A percentile compares a stretch with the other conserved stretches of the same genome.
Conservation (phyloP, 2,329 filamentous ascomycete genomes). For the Aspergillus latus region DNA sequence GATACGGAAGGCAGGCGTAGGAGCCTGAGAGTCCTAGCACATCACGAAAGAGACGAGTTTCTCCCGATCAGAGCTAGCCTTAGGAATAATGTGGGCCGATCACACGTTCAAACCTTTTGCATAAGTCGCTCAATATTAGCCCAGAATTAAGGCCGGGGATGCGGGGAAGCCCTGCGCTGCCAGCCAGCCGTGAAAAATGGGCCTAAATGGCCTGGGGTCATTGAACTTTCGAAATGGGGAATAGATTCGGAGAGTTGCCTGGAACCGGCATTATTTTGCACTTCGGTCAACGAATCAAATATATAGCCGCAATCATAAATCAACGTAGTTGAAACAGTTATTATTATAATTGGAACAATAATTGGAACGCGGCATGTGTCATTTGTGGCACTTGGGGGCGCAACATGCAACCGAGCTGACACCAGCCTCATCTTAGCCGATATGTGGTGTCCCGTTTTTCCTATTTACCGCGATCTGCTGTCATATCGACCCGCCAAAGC, state of each 20-base stretch:
- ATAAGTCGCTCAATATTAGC: constrained; percentile 7
- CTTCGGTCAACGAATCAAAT: background rate
- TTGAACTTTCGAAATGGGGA: background rate
- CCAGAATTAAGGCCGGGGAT: constrained; percentile 1
- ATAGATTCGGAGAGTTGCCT: background rate
- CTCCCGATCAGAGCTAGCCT: constrained; percentile 1
- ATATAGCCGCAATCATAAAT: background rate
- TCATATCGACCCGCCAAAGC: too few species aligned
- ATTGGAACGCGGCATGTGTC: background rate
- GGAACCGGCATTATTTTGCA: background rate
- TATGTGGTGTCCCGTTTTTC: too few species aligned
- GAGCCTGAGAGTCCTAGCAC: background rate
- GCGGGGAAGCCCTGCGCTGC: constrained; percentile 3
- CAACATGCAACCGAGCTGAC: too few species aligned
- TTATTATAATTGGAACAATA: background rate
- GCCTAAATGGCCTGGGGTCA: background rate
- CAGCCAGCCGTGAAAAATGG: too few species aligned
- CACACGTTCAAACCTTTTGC: constrained; percentile 4
- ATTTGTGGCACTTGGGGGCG: too few species aligned
- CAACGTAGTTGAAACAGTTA: too few species aligned
- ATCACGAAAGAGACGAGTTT: constrained; percentile 15
- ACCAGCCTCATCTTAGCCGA: too few species aligned
- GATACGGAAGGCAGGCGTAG: background rate
- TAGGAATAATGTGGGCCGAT: constrained; percentile 13
- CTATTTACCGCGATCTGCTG: too few species aligned